Evolutionary conservation across 306 rosid genomes (phyloP), one percentile per base, ranked within the genome.

Genomic region (Fagus crenata): DNA sequence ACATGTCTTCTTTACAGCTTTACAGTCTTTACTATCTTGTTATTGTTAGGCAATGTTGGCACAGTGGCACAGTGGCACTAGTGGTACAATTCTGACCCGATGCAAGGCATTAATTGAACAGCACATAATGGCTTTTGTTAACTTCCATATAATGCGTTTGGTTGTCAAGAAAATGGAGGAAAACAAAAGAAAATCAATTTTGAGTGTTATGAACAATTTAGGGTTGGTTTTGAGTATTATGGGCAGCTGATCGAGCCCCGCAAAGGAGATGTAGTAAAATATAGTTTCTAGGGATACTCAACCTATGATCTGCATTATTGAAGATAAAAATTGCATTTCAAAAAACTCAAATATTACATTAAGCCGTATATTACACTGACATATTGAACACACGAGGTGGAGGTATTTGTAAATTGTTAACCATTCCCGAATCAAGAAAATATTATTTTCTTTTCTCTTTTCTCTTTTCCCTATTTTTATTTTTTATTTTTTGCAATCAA

Each of bases 1-100:
- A 69, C 85, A 78, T 92, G 94, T 89, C 87, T 84, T 6, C 85
- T 81, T 84, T 82, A 67, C 78, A 72, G 74, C 71, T 71, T 79
- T 81, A 22, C 28, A 22, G 28, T 77, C 85, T 74, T 78, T 55
- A 74, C 70, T 72, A 58, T 53, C 37, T 3, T 67, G 49, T 67
- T 39, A 67, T 9, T 67, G 59, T 60, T 86, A 72, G 74, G 75
- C 41, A 58, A 55, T 74, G 77, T 75, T 78, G 54, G 76, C 82
- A 79, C 77, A 39, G 51, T 71, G 41, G 53, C 14, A 7, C 51
- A 8, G 51, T 78, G 54, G 76, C 82, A 79, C 77, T 73, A 39
- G 51, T 71, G 41, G 53, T 4, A 7, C 51, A 2, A 7, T 77
- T 14, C 63, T 65, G 81, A n/a, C 53, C 73, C 65, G 67, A 74